phyloP scores from a whole-genome alignment of 441 rosid genomes.

The Brassica balearica region DNA sequence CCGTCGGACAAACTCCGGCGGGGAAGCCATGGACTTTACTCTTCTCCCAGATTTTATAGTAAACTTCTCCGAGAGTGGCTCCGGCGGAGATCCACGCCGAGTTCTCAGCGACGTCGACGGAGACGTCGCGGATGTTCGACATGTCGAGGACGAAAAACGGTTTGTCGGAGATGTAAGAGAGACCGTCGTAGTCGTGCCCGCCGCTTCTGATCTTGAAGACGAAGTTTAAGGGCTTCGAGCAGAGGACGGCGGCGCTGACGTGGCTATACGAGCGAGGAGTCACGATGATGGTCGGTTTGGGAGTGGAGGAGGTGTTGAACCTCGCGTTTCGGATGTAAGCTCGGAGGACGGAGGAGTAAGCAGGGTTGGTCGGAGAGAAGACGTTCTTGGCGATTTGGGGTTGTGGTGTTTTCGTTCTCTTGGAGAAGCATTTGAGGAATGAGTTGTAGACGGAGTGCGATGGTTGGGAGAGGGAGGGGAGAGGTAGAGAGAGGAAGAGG shows the following conservation, averaged over 20 bases:
- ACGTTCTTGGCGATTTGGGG: conserved; percentile 30
- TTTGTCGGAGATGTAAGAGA: conserved; percentile 52
- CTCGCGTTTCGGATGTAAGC: conserved; percentile 58
- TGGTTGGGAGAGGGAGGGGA: conserved; percentile 25
- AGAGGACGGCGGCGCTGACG: conserved; percentile 56
- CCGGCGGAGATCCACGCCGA: conserved; percentile 64
- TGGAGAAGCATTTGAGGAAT: conserved; percentile 45
- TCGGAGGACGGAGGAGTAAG: conserved; percentile 42
- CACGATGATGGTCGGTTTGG: conserved; percentile 58
- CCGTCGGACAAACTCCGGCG: conserved; percentile 68
- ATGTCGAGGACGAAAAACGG: conserved; percentile 67
- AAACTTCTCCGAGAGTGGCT: conserved; percentile 65
- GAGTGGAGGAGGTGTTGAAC: conserved; percentile 47
- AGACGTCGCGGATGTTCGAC: conserved; percentile 49
- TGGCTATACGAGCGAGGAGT: conserved; percentile 56
- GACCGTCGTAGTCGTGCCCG: conserved; percentile 73
- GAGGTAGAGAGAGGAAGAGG: conserved; percentile 20
- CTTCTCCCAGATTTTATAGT: conserved; percentile 50
- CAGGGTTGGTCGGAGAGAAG: conserved; percentile 37
- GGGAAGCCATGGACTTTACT: conserved; percentile 63
- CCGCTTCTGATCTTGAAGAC: conserved; percentile 62
- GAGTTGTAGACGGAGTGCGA: conserved; percentile 43
- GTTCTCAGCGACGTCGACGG: conserved; percentile 44
- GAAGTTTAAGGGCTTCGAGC: conserved; percentile 50
- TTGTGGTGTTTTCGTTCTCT: conserved; percentile 30